These are phyloP conservation scores for Kwoniella botswanensis DNA, from an alignment of 768 basidiomycete genomes.

Conservation along the genomic window DNA sequence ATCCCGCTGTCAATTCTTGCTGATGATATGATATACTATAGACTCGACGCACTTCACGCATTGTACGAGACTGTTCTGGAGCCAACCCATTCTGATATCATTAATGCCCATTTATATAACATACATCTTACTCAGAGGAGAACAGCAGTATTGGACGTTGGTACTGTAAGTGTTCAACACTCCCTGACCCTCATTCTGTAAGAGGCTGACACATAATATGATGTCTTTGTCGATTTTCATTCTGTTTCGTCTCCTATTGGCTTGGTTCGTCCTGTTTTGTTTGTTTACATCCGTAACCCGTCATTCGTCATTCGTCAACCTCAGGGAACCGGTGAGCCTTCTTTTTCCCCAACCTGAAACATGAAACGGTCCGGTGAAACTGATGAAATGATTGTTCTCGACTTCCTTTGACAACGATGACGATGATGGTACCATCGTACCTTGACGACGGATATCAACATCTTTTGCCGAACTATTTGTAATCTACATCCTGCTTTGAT, in stretches of 20 bases:
- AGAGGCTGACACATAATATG: not conserved
- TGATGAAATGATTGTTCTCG: not conserved
- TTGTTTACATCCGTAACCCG: not conserved
- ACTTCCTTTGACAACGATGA: too few species aligned
- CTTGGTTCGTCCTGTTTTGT: not conserved
- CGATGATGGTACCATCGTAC: too few species aligned
- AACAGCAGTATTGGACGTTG: constrained; percentile 46
- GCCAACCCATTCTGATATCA: constrained; percentile 25
- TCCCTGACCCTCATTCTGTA: not conserved
- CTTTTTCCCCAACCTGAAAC: not conserved
- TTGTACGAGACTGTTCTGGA: constrained; percentile 23
- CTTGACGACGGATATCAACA: too few species aligned
- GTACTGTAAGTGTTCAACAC: constrained; percentile 38
- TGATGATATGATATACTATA: not conserved
- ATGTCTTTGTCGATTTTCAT: too few species aligned
- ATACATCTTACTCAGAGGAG: constrained; percentile 40
- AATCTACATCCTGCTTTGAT: too few species aligned
- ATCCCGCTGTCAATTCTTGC: not conserved
- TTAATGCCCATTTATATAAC: constrained; percentile 27
- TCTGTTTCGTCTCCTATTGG: not conserved
- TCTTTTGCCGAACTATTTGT: too few species aligned
- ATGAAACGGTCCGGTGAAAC: not conserved
- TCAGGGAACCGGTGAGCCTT: constrained; percentile 33
- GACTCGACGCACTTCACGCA: not conserved
- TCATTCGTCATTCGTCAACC: not conserved